Conservation (phyloP, 78 protist genomes). For the Cavenderia fasciculata region DNA sequence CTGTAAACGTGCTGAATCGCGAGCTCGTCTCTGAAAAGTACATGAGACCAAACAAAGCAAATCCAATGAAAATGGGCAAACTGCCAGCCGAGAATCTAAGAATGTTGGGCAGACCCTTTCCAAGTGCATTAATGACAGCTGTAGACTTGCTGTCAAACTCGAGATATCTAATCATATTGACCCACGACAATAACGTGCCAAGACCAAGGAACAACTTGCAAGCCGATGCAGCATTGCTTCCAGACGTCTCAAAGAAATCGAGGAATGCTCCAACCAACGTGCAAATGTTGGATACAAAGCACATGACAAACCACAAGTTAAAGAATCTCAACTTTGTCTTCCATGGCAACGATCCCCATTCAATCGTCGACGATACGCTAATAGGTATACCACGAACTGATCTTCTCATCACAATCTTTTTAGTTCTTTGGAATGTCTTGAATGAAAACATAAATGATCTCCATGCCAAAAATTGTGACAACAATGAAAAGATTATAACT, state of each 20-base stretch:
- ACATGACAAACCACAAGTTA: slow-evolving; percentile 74
- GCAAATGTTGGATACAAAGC: slow-evolving; percentile 25
- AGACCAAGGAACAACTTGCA: slow-evolving; percentile 43
- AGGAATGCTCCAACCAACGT: slow-evolving; percentile 41
- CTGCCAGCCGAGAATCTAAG: slow-evolving; percentile 77
- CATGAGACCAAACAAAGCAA: slow-evolving; percentile 73
- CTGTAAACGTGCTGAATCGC: slow-evolving; percentile 68
- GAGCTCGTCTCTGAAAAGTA: slow-evolving; percentile 53
- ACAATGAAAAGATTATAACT: slow-evolving; percentile 37
- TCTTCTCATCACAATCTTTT: slow-evolving; percentile 15
- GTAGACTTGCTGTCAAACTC: slow-evolving; percentile 73
- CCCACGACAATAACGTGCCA: slow-evolving; percentile 51
- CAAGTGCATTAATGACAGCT: slow-evolving; percentile 55
- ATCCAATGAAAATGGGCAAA: slow-evolving; percentile 78
- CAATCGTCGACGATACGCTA: background rate
- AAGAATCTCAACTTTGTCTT: slow-evolving; percentile 74
- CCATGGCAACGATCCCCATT: slow-evolving; percentile 58
- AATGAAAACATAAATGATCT: slow-evolving; percentile 62
- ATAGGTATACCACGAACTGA: background rate
- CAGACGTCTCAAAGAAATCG: slow-evolving; percentile 54
- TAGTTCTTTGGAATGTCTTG: slow-evolving; percentile 71
- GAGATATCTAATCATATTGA: slow-evolving; percentile 55
- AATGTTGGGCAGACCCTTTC: slow-evolving; percentile 67
- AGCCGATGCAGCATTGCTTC: background rate
- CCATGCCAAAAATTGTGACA: slow-evolving; percentile 69